A percentile compares a stretch with the other conserved stretches of the same genome.
Conservation (phyloP, 768 basidiomycete genomes). For the Clitopilus passeckerianus region DNA sequence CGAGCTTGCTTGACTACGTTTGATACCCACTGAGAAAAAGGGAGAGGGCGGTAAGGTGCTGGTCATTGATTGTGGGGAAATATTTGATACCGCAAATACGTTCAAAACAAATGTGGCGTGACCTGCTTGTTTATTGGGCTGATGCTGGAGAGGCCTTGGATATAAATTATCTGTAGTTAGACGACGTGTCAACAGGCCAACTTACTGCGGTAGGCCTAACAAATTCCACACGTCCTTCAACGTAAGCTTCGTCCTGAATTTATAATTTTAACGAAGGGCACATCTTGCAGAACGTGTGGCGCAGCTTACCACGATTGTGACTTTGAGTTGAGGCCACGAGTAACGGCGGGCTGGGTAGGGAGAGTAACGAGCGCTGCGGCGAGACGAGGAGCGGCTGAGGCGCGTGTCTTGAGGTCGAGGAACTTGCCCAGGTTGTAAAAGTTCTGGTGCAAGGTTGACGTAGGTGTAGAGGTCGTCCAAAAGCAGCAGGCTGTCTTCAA, state of each 20-base stretch:
- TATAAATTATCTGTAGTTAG: neutral
- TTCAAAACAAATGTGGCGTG: neutral
- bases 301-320: neutral
- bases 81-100: neutral
- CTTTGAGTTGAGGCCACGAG: neutral
- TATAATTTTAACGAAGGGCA: neutral
- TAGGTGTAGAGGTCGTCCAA: neutral
- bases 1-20: neutral
- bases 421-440: neutral
- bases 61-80: neutral
- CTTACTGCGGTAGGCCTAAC: neutral
- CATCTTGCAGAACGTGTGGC: neutral
- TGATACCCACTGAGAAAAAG: neutral
- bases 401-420: neutral
- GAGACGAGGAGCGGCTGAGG: neutral
- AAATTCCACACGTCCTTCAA: neutral
- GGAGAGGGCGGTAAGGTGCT: neutral
- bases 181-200: neutral
- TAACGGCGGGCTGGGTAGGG: neutral
- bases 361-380: neutral
- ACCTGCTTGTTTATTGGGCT: neutral
- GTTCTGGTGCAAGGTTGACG: neutral
- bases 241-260: neutral
- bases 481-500: neutral
- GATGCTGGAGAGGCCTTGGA: neutral